phyloP scores from a whole-genome alignment of 768 basidiomycete genomes.

The Lepiota venenata region DNA sequence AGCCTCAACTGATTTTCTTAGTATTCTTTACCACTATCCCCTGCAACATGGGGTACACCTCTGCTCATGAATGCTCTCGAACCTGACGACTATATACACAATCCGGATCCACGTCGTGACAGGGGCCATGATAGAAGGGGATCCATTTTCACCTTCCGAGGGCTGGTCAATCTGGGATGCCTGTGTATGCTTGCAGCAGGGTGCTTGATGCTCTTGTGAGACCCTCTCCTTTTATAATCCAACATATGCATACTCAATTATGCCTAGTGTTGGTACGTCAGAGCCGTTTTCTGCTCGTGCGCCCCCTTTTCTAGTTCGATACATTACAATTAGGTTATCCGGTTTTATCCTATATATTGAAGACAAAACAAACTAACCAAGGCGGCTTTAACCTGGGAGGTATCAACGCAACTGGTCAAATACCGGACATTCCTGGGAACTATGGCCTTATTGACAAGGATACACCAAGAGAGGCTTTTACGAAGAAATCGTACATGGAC shows the following conservation, averaged over 20 bases:
- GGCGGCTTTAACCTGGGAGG: constrained; percentile 76
- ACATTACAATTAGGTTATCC: constrained; percentile 41
- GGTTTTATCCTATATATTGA: constrained; percentile 42
- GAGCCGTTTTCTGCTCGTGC: not conserved
- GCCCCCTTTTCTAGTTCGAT: not conserved
- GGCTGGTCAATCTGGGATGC: constrained; percentile 60
- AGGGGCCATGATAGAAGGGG: constrained; percentile 49
- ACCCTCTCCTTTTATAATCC: constrained; percentile 13
- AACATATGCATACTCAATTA: not conserved
- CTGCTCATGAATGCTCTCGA: constrained; percentile 39
- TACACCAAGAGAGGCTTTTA: constrained; percentile 59
- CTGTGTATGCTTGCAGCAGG: constrained; percentile 45
- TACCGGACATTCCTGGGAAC: constrained; percentile 54
- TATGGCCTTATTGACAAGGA: constrained; percentile 72
- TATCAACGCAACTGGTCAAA: constrained; percentile 71
- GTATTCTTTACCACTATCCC: constrained; percentile 37
- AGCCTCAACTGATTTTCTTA: constrained; percentile 2
- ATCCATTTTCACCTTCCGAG: constrained; percentile 54
- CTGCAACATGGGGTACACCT: constrained; percentile 44
- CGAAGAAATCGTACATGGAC: constrained; percentile 51
- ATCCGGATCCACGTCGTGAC: constrained; percentile 53
- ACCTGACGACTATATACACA: constrained; percentile 57
- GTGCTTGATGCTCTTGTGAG: constrained; percentile 47
- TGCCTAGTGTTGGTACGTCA: constrained; percentile 32
- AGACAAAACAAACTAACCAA: constrained; percentile 35